A percentile compares a stretch with the other conserved stretches of the same genome.
phyloP scores from a whole-genome alignment of 2,329 filamentous ascomycete species.

The Pseudomassariella vexata region DNA sequence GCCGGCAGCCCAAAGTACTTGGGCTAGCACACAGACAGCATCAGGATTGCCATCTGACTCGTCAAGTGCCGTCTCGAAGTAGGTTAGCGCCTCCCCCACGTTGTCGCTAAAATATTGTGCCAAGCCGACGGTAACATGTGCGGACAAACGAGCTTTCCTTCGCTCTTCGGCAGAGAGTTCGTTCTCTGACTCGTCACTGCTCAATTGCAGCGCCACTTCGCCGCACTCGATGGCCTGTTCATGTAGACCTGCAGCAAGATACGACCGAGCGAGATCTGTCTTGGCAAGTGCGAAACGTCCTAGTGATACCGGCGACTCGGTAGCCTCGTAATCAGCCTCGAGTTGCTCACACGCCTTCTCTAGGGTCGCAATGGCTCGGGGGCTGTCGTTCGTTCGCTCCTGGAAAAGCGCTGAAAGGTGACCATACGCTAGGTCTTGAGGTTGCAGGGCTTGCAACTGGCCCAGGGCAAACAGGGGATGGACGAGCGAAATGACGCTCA shows the following conservation, averaged over 20 bases:
- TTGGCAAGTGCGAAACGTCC: constrained; percentile 76
- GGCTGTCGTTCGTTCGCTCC: constrained; percentile 69
- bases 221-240: constrained; percentile 70
- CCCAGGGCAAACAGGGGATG: constrained; percentile 85
- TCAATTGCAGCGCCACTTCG: constrained; percentile 73
- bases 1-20: constrained; percentile 90
- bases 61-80: constrained; percentile 73
- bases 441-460: constrained; percentile 68
- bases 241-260: constrained; percentile 64
- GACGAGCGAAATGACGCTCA: constrained; percentile 59
- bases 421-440: constrained; percentile 63
- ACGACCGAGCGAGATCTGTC: constrained; percentile 78
- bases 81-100: constrained; percentile 65
- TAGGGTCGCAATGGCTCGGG: constrained; percentile 57
- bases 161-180: constrained; percentile 61
- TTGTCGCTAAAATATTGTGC: constrained; percentile 68
- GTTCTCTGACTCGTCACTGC: constrained; percentile 62
- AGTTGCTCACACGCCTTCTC: constrained; percentile 61
- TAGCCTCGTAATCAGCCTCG: constrained; percentile 78
- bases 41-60: constrained; percentile 75
- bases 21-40: constrained; percentile 78
- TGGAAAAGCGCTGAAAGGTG: constrained; percentile 78
- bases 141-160: constrained; percentile 69
- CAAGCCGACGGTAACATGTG: constrained; percentile 79
- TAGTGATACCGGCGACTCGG: constrained; percentile 70